phyloP scores from a whole-genome alignment of 768 basidiomycete species.

The Fistulinella prunicolor region DNA sequence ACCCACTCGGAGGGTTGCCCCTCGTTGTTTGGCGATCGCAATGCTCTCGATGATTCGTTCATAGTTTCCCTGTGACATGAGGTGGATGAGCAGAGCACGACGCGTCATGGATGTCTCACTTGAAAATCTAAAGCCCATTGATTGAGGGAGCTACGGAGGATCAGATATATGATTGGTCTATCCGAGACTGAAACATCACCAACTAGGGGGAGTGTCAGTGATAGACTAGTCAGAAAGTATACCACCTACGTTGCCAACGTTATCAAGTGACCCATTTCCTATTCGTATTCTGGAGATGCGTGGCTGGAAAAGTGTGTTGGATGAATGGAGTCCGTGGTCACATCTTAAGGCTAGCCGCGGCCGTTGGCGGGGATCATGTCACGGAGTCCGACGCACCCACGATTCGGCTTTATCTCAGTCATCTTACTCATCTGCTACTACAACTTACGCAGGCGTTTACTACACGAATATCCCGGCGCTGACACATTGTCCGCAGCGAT shows the following conservation, averaged over 20 bases:
- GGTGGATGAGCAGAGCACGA: not conserved
- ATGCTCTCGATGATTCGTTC: constrained; percentile 90
- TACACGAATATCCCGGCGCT: no score
- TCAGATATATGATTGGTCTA: constrained; percentile 17
- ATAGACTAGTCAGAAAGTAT: not conserved
- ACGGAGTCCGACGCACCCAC: no score
- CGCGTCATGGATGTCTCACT: constrained; percentile 38
- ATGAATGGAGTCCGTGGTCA: no score
- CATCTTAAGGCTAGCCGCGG: no score
- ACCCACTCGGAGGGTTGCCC: constrained; percentile 89
- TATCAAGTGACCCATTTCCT: constrained; percentile 75
- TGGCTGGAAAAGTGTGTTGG: no score
- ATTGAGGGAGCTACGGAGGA: constrained; percentile 70
- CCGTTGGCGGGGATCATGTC: no score
- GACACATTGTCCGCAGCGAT: constrained; percentile 43
- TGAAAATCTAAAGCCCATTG: constrained; percentile 98
- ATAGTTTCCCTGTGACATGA: constrained; percentile 71
- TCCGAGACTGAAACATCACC: constrained; percentile 15
- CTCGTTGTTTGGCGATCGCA: constrained; percentile 78
- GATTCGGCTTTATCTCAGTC: no score
- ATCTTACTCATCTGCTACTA: no score
- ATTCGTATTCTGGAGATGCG: not conserved
- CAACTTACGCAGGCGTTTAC: no score
- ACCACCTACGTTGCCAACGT: constrained; percentile 79
- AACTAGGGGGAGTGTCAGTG: constrained; percentile 15